Base-by-base conservation (phyloP, 2,329 filamentous ascomycete species). In the Thelonectria blattea region DNA sequence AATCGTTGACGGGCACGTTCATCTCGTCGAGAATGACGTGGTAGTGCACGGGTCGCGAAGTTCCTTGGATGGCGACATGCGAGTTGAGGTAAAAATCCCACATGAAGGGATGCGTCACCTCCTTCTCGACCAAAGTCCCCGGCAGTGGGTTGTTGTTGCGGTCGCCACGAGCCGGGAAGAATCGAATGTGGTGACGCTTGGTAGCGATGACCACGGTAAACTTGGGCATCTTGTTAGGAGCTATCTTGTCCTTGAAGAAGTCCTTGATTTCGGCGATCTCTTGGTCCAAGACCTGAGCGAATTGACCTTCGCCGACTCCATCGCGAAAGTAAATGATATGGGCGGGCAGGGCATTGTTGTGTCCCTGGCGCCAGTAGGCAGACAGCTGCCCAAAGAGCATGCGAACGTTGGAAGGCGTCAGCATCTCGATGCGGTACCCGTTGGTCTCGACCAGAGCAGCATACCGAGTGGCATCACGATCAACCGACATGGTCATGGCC, bases 251-350 rank as follows among this genome's bases (percentile, higher is more conserved):
- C 32, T 70, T 68, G 66, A 93, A 84, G 24, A 80, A 78, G 0
- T 80, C 74, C 76, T 89, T 91, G 76, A 98, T 88, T 65, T 89
- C 84, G 0, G 75, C 73, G 0, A 98, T 84, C 72, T 99, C 95
- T n/a, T 88, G 80, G 2, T 91, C 81, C 10, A 99, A 78, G 0
- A 99, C 90, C 24, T 92, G 86, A 1, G 84, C 77, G 68, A 95
- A 97, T 72, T 98, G 91, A 0, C 91, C 91, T 69, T 97, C 92
- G 0, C 89, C 89, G 1, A 98, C 92, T 67, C 95, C 95, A 69
- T 99, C 95, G 17, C 95, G 91, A 76, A 98, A 90, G 77, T 96
- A 98, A 68, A 96, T 91, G 57, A 99, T 83, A 39, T 93, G 88
- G n/a, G 83, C 68, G 0, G 94, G 93, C 0, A 73, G 62, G 1